Conservation (phyloP, 352 stramenopile genomes). For the Pythium phragmitis region DNA sequence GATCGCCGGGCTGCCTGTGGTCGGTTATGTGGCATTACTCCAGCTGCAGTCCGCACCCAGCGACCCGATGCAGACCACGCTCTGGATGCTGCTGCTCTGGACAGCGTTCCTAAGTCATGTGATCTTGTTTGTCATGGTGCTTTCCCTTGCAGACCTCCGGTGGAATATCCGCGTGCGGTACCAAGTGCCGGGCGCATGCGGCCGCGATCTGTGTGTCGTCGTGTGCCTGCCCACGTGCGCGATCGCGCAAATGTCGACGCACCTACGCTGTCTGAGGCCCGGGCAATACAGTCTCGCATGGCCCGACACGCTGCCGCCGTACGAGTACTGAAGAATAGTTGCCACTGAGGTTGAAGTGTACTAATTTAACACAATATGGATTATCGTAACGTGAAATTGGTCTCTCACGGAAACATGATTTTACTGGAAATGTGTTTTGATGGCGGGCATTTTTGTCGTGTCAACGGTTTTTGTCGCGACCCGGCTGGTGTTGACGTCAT, state of each 20-base stretch:
- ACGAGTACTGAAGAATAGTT: conserved; percentile 11
- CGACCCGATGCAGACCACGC: not conserved
- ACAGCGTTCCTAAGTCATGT: conserved; percentile 1
- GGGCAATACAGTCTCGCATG: conserved; percentile 68
- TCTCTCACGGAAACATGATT: not conserved
- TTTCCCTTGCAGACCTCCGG: conserved; percentile 20
- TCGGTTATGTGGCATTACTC: not conserved
- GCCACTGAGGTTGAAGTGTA: no score
- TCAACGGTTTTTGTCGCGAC: conserved; percentile 10
- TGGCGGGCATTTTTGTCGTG: conserved; percentile 2
- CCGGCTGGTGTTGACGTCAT: conserved; percentile 16
- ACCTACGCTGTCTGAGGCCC: conserved; percentile 38
- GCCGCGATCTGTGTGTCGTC: conserved; percentile 19
- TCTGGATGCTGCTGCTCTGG: conserved; percentile 15
- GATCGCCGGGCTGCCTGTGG: not conserved
- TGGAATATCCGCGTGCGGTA: conserved; percentile 32
- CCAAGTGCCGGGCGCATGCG: conserved; percentile 28
- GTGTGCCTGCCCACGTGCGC: conserved; percentile 26
- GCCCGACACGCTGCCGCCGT: conserved; percentile 30
- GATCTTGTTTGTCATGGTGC: not conserved
- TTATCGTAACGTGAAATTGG: conserved; percentile 2
- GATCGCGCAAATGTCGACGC: conserved; percentile 38
- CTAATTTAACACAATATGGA: not conserved
- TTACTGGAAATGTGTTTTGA: not conserved
- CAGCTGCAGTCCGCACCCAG: not conserved